Conservation (phyloP, 2,329 filamentous ascomycete genomes). For the Colletotrichum eremochloae region DNA sequence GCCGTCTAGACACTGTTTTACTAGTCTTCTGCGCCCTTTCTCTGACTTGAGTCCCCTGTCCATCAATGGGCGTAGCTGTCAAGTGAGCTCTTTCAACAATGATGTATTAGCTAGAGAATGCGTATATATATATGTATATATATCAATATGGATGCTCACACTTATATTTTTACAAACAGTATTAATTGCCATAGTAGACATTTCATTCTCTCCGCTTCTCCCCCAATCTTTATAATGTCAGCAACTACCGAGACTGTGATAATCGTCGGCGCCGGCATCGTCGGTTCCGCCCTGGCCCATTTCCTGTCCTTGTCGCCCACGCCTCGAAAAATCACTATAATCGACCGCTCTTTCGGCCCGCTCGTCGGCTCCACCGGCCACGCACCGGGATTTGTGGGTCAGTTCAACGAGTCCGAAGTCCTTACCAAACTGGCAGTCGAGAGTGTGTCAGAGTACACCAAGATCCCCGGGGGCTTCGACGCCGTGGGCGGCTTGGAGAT, state of each 20-base stretch:
- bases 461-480: conserved; percentile 26
- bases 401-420: conserved; percentile 31
- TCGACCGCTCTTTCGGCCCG: conserved; percentile 24
- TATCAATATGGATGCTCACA: too few species aligned
- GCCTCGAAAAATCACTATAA: conserved; percentile 5
- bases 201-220: too few species aligned
- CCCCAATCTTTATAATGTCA: neutral
- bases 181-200: neutral
- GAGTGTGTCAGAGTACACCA: conserved; percentile 21
- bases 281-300: conserved; percentile 54
- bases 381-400: conserved; percentile 28
- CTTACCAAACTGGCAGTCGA: conserved; percentile 26
- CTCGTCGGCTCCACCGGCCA: conserved; percentile 33
- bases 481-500: conserved; percentile 28
- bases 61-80: neutral
- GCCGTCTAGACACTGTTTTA: neutral
- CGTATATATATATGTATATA: too few species aligned
- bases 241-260: conserved; percentile 47
- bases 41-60: neutral
- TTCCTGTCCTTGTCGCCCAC: conserved; percentile 44
- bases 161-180: neutral
- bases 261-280: conserved; percentile 55
- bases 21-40: conserved; percentile 14
- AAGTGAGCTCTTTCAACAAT: too few species aligned
- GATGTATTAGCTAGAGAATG: too few species aligned